These are phyloP conservation scores for Antrodiella citrinella DNA, from an alignment of 768 basidiomycete species.

Conservation along the genomic window DNA sequence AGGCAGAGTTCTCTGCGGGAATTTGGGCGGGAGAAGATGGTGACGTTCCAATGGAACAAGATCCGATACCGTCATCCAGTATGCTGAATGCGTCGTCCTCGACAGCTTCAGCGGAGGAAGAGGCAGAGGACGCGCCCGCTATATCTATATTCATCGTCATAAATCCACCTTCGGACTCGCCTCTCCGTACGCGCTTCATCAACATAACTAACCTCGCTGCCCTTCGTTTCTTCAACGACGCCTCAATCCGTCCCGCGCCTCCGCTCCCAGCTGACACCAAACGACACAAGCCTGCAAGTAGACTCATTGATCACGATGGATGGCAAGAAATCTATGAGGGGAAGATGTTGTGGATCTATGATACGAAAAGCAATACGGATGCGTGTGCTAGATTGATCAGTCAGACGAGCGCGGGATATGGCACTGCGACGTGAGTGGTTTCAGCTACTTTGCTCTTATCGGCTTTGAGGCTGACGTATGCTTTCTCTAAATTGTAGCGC, in stretches of 20 bases:
- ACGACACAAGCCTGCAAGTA: constrained; percentile 42
- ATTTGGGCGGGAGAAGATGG: constrained; percentile 15
- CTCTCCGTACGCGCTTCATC: constrained; percentile 33
- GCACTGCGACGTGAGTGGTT: constrained; percentile 64
- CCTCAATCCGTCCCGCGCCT: constrained; percentile 53
- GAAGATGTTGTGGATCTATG: constrained; percentile 69
- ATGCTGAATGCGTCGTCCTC: not conserved
- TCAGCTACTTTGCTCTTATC: not conserved
- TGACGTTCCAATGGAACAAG: constrained; percentile 17
- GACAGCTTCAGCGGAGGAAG: constrained; percentile 18
- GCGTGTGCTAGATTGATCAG: constrained; percentile 61
- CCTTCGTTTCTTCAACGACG: constrained; percentile 65
- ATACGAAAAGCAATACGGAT: constrained; percentile 55
- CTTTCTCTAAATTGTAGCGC: constrained; percentile 34
- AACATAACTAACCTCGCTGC: constrained; percentile 57
- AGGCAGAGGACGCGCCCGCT: constrained; percentile 12
- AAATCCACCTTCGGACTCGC: constrained; percentile 29
- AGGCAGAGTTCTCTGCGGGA: constrained; percentile 43
- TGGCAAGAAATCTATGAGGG: constrained; percentile 73
- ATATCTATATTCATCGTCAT: constrained; percentile 43
- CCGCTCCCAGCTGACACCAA: constrained; percentile 34
- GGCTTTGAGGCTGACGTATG: not conserved
- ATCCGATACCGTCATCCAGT: not conserved
- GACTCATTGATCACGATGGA: constrained; percentile 52
- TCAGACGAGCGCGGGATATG: constrained; percentile 49